Conservation (phyloP, 2,329 filamentous ascomycete species). For the Thelonectria olida region DNA sequence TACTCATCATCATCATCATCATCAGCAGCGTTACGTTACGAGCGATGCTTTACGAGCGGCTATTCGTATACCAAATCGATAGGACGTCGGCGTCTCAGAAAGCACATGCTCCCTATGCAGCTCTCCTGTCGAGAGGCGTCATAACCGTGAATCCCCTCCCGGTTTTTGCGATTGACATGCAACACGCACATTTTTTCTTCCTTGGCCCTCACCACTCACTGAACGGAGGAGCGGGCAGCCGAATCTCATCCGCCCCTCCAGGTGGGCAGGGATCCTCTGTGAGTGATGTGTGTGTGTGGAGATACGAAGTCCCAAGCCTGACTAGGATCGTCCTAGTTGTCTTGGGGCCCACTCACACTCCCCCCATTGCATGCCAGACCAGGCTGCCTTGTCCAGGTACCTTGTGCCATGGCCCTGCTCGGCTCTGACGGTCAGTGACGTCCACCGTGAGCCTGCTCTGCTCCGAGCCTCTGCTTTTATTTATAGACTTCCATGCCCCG, state of each 20-base stretch:
- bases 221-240: too few species aligned
- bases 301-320: conserved; percentile 14
- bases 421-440: conserved; percentile 22
- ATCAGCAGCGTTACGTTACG: too few species aligned
- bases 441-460: conserved; percentile 5
- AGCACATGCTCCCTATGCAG: too few species aligned
- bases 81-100: too few species aligned
- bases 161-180: too few species aligned
- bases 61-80: too few species aligned
- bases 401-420: conserved; percentile 6
- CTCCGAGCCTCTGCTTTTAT: conserved; percentile 13
- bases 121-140: too few species aligned
- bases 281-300: conserved; percentile 18
- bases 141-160: too few species aligned
- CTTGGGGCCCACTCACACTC: conserved; percentile 6
- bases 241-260: neutral
- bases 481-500: conserved; percentile 20
- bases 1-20: too few species aligned
- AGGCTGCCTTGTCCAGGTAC: conserved; percentile 14
- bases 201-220: too few species aligned
- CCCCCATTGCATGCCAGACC: conserved; percentile 13
- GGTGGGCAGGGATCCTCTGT: conserved; percentile 16
- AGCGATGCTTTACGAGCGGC: neutral
- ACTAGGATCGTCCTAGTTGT: neutral
- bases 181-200: too few species aligned